Percentiles rank a stretch among this genome's conserved stretches.
These are phyloP conservation scores for Chloris gayana DNA, from an alignment of 176 grass and related monocot species.

Conservation along the genomic window DNA sequence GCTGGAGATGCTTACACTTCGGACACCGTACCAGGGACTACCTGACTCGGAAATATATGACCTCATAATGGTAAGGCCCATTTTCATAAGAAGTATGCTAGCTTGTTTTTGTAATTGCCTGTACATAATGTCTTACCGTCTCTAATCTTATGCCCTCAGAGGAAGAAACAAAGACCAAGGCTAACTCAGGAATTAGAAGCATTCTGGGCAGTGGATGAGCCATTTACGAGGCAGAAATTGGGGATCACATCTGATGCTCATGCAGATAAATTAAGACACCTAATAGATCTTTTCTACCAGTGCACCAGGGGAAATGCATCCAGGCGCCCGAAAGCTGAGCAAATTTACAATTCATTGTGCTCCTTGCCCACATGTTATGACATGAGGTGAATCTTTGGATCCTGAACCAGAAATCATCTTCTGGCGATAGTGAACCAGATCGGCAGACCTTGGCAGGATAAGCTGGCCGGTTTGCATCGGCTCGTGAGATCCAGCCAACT, in stretches of 20 bases:
- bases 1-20: constrained; percentile 91
- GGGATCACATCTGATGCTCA: constrained; percentile 69
- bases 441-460: background rate
- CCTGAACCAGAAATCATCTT: background rate
- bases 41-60: constrained; percentile 85
- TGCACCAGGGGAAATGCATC: constrained; percentile 70
- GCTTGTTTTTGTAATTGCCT: constrained; percentile 23
- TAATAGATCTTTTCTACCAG: constrained; percentile 85
- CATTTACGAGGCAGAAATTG: constrained; percentile 48
- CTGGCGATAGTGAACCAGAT: background rate
- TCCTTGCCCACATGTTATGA: constrained; percentile 54
- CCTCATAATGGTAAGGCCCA: constrained; percentile 59
- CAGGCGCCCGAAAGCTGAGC: constrained; percentile 65
- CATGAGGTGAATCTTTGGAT: constrained; percentile 42
- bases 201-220: constrained; percentile 61
- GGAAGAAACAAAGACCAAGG: constrained; percentile 80
- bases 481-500: background rate
- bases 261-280: constrained; percentile 72
- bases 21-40: constrained; percentile 64
- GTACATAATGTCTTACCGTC: constrained; percentile 26
- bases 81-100: constrained; percentile 20
- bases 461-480: background rate
- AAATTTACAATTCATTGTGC: constrained; percentile 68
- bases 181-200: constrained; percentile 82
- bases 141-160: constrained; percentile 40